Base-by-base conservation (phyloP, 371 early-diverging fungal species). In the Blakeslea trispora region DNA sequence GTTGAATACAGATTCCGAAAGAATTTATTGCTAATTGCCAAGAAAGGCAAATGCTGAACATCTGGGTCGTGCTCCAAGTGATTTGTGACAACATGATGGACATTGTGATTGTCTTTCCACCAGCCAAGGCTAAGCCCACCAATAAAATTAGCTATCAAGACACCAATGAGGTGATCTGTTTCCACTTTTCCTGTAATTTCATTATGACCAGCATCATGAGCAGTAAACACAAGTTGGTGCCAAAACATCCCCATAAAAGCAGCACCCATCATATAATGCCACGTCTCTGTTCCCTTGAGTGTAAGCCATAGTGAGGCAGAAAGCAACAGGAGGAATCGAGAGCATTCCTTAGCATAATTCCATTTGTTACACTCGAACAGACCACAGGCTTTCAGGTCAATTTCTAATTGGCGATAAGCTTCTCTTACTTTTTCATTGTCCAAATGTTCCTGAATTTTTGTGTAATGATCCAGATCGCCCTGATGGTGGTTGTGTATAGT, bases 101-200 rank as follows among this genome's bases (percentile, higher is more conserved):
- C 93, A 69, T 96, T 91, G 72, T 97, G 98, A 70, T 83, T 92
- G 56, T 88, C 81, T 68, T 95, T 96, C 98, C 98, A 97, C 97
- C 98, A 97, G 28, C 95, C 97, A 37, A 95, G 69, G 44, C 89
- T 87, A 35, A 96, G 83, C 8, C 98, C 98, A 50, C 95, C 94
- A 53, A 88, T 68, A 55, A 91, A 85, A 65, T 92, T 75, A 2
- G 88, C 95, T 46, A 95, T 75, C 31, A 87, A 59, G 49, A 92
- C 86, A 35, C 96, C 97, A 55, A 96, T 83, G 32, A 84, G 61
- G 64, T 85, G 84, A 66, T 97, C 98, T 23, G 86, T 77, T 31
- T 79, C 68, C 39, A 81, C 72, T 50, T 81, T 77, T 63, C 91
- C 90, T 0, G 94, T 90, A 60, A 96, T 90, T n/a, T 82, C 91